These are phyloP conservation scores for Buxus sempervirens DNA, from an alignment of 164 flowering plant species.

Conservation along the genomic window DNA sequence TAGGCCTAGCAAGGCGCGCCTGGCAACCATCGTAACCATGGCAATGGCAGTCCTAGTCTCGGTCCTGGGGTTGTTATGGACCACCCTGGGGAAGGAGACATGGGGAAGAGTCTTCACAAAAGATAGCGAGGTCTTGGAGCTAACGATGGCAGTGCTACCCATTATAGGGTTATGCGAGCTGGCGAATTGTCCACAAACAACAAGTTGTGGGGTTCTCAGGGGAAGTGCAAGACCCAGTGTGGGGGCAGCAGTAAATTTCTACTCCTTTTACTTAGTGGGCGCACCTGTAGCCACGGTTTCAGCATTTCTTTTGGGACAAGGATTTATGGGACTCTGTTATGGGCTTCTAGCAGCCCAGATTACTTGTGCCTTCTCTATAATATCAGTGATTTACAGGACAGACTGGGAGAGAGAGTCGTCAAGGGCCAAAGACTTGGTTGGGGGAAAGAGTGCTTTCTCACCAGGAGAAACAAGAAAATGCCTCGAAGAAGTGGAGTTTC, in stretches of 20 bases:
- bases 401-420: constrained; percentile 74
- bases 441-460: constrained; percentile 28
- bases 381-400: constrained; percentile 54
- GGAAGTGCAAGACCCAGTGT: constrained; percentile 77
- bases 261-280: constrained; percentile 85
- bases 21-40: constrained; percentile 48
- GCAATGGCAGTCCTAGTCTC: constrained; percentile 45
- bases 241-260: constrained; percentile 73
- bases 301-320: constrained; percentile 49
- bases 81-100: constrained; percentile 47
- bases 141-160: constrained; percentile 58
- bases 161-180: constrained; percentile 86
- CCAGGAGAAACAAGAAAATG: constrained; percentile 23
- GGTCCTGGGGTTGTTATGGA: constrained; percentile 47
- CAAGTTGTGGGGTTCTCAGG: constrained; percentile 82
- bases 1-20: constrained; percentile 49
- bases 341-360: constrained; percentile 89
- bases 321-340: constrained; percentile 80
- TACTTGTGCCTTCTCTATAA: constrained; percentile 54
- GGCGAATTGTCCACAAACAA: constrained; percentile 91
- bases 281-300: constrained; percentile 63
- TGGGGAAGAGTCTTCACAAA: constrained; percentile 81
- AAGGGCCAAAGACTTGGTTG: constrained; percentile 63
- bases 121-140: constrained; percentile 53
- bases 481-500: constrained; percentile 31